phyloP scores from a whole-genome alignment of 345 rosid genomes.

The Lepidium aucheri region DNA sequence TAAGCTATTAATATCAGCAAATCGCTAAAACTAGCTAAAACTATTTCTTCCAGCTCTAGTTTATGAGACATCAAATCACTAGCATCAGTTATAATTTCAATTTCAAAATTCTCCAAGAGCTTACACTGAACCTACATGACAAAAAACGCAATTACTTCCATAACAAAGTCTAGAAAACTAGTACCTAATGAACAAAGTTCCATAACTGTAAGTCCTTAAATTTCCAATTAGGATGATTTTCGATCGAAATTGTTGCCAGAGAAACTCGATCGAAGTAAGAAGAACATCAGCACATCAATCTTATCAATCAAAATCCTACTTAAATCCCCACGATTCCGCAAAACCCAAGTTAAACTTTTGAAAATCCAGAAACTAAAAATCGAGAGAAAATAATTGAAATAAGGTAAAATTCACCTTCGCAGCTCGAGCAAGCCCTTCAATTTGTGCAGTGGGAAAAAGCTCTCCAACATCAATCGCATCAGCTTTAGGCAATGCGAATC shows the following conservation, averaged over 20 bases:
- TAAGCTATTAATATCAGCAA: not conserved
- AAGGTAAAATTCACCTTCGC: constrained; percentile 41
- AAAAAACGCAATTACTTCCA: not conserved
- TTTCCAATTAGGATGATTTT: not conserved
- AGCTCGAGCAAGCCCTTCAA: constrained; percentile 78
- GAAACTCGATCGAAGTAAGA: not conserved
- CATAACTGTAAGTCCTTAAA: not conserved
- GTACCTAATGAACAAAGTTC: not conserved
- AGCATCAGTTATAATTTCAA: not conserved
- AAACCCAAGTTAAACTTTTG: not conserved
- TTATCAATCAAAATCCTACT: not conserved
- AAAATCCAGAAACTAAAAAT: not conserved
- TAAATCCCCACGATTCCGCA: not conserved
- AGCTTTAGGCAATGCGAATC: constrained; percentile 60
- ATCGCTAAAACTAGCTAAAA: not conserved
- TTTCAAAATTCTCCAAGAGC: too few relatives aligned
- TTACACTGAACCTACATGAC: not conserved
- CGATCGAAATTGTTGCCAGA: not conserved
- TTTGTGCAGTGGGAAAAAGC: constrained; percentile 40
- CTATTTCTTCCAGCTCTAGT: not conserved
- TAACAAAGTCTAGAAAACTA: not conserved
- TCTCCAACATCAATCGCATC: constrained; percentile 54
- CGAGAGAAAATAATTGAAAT: not conserved
- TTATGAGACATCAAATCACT: not conserved
- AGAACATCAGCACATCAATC: not conserved